Percentiles rank a stretch among this genome's conserved stretches.
phyloP scores from a whole-genome alignment of 306 rosid genomes.

The Vicia sativa region DNA sequence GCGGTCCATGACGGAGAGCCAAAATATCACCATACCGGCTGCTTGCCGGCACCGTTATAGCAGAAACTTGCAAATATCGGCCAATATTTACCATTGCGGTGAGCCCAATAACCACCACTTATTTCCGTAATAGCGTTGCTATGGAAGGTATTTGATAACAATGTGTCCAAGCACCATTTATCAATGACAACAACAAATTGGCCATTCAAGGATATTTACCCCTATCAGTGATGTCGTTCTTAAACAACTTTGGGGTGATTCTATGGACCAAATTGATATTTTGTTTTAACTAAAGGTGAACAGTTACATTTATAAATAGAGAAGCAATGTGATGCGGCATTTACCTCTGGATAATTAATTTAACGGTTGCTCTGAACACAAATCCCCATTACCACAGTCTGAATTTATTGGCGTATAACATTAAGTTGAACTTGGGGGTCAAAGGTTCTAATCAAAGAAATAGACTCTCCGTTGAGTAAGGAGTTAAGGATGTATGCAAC shows the following conservation, averaged over 20 bases:
- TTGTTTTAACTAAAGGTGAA: not conserved
- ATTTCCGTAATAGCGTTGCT: too few species aligned
- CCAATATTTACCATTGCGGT: too few species aligned
- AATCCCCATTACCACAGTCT: slow-evolving; percentile 10
- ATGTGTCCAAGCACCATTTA: slow-evolving; percentile 9
- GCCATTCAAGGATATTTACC: slow-evolving; percentile 22
- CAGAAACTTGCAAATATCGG: too few species aligned
- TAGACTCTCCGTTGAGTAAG: not conserved
- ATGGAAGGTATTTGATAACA: too few species aligned
- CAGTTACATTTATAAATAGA: slow-evolving; percentile 5
- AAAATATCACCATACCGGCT: too few species aligned
- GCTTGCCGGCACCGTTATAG: too few species aligned
- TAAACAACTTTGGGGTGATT: slow-evolving; percentile 11
- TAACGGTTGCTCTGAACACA: slow-evolving; percentile 1
- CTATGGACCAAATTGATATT: slow-evolving; percentile 1
- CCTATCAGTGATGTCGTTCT: not conserved
- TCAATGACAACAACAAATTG: slow-evolving; percentile 22
- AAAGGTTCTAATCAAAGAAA: not conserved
- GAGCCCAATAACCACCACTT: too few species aligned
- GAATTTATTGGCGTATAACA: not conserved
- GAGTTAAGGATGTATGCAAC: not conserved
- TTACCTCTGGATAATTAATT: slow-evolving; percentile 3
- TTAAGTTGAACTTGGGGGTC: not conserved
- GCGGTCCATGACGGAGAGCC: too few species aligned
- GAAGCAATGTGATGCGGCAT: not conserved